Evolutionary conservation across 805 yeast species (phyloP), one percentile per base, ranked within the genome.

Genomic region (Candida pseudofarinosa): DNA sequence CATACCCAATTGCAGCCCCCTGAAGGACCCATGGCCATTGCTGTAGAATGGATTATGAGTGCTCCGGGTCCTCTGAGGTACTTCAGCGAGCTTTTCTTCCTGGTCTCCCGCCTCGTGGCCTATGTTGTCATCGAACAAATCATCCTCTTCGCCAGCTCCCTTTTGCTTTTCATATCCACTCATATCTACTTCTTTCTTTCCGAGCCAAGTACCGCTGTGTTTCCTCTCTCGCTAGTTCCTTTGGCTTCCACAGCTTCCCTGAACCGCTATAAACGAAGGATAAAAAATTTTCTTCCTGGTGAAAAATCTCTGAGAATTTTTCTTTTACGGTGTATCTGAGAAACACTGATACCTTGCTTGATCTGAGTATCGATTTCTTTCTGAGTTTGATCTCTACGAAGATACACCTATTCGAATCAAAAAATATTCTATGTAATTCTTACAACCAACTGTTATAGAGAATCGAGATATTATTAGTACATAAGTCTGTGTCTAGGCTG

Each of bases 141-240:
- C 48, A 30, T 45, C 48, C n/a, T 41, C 44, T 33, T 42, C 45
- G 20, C 42, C 38, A 19, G 15, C 15, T 7, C 13, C 34, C 6
- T 23, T 23, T 7, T 10, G 6, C 28, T 23, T 23, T 6, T 10
- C 28, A 23, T 23, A 23, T 7, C 28, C 10, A 23, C 28, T 23
- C 28, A 23, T 23, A 7, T 23, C 10, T 23, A 10, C 10, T 10
- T 10, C 10, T 10, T 23, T 7, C 10, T 23, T 10, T 10, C 28
- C 28, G 10, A 10, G 28, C 10, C 6, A 23, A 23, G 28, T 23
- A 23, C 10, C 10, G 28, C 28, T 10, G 6, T 23, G 28, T 23
- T n/a, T n/a, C 28, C 10, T 23, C 10, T 23, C 10, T 10, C 10
- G 10, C 28, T 23, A 23, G 10, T 23, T 23, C 28, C 28, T 23